Percentiles rank a stretch among this genome's conserved stretches.
Conservation (phyloP, 768 basidiomycete genomes). For the Hydnum rufescens region DNA sequence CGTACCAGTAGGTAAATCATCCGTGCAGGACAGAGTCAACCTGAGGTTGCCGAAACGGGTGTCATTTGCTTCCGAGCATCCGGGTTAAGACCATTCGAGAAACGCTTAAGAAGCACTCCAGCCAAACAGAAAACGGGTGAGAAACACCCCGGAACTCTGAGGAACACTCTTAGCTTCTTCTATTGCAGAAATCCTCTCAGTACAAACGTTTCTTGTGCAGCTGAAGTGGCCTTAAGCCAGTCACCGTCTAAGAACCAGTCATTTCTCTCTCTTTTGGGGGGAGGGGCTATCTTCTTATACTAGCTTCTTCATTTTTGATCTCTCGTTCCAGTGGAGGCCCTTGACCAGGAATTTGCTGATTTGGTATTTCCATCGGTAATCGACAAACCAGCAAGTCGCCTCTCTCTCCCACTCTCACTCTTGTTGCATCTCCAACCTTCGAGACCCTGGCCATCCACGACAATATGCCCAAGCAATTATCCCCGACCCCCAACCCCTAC, state of each 20-base stretch:
- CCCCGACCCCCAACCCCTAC: neutral
- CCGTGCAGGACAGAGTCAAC: too few relatives aligned
- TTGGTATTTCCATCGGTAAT: neutral
- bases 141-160: too few relatives aligned
- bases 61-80: too few relatives aligned
- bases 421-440: neutral
- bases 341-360: neutral
- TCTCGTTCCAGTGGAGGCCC: neutral
- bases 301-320: neutral
- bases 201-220: too few relatives aligned
- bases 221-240: too few relatives aligned
- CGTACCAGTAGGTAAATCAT: too few relatives aligned
- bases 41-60: too few relatives aligned
- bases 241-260: neutral
- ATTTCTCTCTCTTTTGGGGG: neutral
- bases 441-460: neutral
- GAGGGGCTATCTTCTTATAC: neutral
- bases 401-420: neutral
- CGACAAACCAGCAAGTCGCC: neutral
- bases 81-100: too few relatives aligned
- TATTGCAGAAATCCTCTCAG: too few relatives aligned
- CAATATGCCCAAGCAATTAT: neutral
- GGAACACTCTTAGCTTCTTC: too few relatives aligned
- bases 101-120: too few relatives aligned
- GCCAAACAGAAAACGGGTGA: too few relatives aligned